Conservation (phyloP, 208 protist species). For the Leptomonas pyrrhocoris region DNA sequence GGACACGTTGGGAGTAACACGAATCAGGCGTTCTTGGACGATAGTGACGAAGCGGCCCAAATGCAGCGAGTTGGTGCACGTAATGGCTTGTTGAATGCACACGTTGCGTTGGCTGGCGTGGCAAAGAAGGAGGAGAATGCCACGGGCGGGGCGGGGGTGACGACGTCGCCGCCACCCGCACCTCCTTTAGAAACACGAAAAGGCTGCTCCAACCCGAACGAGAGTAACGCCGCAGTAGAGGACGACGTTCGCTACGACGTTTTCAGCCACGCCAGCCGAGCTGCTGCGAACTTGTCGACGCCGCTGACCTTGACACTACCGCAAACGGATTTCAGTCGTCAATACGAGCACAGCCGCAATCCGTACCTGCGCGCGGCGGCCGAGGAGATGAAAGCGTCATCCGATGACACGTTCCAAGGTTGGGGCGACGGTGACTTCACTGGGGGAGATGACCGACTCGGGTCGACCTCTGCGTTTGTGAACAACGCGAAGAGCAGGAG, state of each 20-base stretch:
- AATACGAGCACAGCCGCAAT: constrained; percentile 25
- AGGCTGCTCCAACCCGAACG: too few relatives aligned
- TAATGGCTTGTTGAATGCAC: too few relatives aligned
- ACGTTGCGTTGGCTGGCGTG: not conserved
- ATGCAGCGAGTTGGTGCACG: too few relatives aligned
- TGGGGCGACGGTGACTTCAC: not conserved
- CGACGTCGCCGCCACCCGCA: too few relatives aligned
- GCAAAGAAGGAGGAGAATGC: too few relatives aligned
- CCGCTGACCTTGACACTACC: too few relatives aligned
- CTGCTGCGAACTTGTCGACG: too few relatives aligned
- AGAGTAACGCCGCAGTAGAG: too few relatives aligned
- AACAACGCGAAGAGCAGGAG: not conserved
- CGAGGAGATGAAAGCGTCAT: not conserved
- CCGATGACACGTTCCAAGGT: not conserved
- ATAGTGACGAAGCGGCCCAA: not conserved
- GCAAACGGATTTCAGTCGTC: not conserved
- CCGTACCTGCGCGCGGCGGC: constrained; percentile 33
- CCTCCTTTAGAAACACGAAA: too few relatives aligned
- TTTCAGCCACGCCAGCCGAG: not conserved
- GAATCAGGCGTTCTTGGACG: constrained; percentile 20
- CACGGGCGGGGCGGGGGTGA: too few relatives aligned
- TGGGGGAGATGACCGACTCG: not conserved
- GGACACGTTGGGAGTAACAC: not conserved
- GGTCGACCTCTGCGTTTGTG: not conserved
- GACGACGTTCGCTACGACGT: not conserved